These are phyloP conservation scores for Russula ochroleuca DNA, from an alignment of 768 basidiomycete species.

Conservation along the genomic window DNA sequence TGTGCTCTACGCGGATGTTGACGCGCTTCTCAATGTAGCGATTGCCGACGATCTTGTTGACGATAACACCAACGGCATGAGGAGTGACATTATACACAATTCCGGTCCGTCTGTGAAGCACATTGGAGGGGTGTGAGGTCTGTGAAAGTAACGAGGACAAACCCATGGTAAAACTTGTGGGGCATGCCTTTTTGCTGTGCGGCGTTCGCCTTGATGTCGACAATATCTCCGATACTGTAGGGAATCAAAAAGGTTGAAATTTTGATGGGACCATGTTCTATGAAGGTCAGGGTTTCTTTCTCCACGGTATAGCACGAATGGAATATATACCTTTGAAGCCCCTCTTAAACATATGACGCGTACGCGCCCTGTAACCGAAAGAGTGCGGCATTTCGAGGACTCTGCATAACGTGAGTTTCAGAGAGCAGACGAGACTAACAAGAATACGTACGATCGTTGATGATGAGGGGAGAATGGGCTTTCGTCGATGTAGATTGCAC, in stretches of 20 bases:
- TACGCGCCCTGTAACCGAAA: slow-evolving; percentile 99
- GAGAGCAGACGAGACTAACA: slow-evolving; percentile 21
- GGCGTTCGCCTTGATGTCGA: slow-evolving; percentile 99
- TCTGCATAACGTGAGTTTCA: slow-evolving; percentile 28
- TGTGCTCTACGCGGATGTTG: slow-evolving; percentile 95
- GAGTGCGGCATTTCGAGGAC: slow-evolving; percentile 97
- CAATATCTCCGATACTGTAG: slow-evolving; percentile 96
- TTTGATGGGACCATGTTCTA: slow-evolving; percentile 87
- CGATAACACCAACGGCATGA: slow-evolving; percentile 90
- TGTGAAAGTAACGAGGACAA: slow-evolving; percentile 36
- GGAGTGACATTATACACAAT: slow-evolving; percentile 98
- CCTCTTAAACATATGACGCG: slow-evolving; percentile 99
- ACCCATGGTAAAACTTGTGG: slow-evolving; percentile 99
- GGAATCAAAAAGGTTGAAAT: slow-evolving; percentile 89
- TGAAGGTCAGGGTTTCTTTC: background rate
- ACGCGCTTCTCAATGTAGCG: slow-evolving; percentile 99
- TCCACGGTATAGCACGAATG: slow-evolving; percentile 1
- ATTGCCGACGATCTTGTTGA: slow-evolving; percentile 98
- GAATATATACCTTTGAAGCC: slow-evolving; percentile 84
- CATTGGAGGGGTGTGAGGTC: background rate
- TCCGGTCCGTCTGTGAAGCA: slow-evolving; percentile 75
- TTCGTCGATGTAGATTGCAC: slow-evolving; percentile 36
- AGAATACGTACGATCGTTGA: slow-evolving; percentile 40
- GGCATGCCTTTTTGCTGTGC: slow-evolving; percentile 99
- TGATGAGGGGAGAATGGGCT: slow-evolving; percentile 8